Conservation (phyloP, 306 rosid genomes). For the Sophora flavescens region DNA sequence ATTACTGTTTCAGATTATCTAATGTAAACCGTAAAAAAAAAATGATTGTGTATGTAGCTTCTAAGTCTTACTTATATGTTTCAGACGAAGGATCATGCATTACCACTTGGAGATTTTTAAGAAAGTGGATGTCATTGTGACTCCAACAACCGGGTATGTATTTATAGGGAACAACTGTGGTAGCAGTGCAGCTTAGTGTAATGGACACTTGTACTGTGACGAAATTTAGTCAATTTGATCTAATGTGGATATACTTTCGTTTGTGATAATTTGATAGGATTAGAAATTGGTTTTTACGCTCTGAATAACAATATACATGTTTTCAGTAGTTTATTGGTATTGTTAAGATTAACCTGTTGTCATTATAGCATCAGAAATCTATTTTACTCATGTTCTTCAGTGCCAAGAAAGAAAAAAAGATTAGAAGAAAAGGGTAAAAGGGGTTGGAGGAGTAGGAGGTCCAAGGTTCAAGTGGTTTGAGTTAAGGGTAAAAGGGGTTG, state of each 20-base stretch:
- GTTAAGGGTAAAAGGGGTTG: no score
- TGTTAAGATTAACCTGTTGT: conserved; percentile 27
- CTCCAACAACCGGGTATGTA: conserved; percentile 98
- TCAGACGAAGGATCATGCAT: conserved; percentile 93
- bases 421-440: no score
- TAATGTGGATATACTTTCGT: conserved; percentile 35
- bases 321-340: conserved; percentile 26
- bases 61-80: conserved; percentile 37
- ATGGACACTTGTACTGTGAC: background rate
- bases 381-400: no score
- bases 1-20: background rate
- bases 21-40: conserved; percentile 1
- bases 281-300: conserved; percentile 16
- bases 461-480: no score
- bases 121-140: conserved; percentile 89
- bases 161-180: conserved; percentile 2
- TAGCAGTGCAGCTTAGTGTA: no score
- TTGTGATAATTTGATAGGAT: conserved; percentile 27
- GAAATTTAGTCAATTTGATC: conserved; percentile 30
- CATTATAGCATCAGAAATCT: conserved; percentile 18
- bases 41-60: conserved; percentile 9
- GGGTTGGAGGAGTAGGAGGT: no score
- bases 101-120: conserved; percentile 90
- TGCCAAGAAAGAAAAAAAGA: conserved; percentile 26
- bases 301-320: conserved; percentile 18